Conservation (phyloP, 2,329 filamentous ascomycete species). For the Claviceps sp. region DNA sequence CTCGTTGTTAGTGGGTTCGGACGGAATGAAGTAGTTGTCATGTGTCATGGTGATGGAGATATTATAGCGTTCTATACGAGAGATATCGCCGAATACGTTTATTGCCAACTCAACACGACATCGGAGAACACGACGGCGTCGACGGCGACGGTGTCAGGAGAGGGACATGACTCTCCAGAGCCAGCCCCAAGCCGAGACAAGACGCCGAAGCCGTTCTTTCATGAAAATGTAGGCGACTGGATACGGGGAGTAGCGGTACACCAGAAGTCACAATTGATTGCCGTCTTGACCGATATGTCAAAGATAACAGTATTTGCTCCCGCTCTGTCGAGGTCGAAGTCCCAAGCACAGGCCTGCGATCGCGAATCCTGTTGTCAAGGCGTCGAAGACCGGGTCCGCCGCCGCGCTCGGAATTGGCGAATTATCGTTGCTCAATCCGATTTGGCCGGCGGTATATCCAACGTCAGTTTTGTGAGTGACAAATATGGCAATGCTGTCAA, state of each 20-base stretch:
- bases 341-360: slow-evolving; percentile 1
- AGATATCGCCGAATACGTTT: slow-evolving; percentile 32
- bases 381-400: slow-evolving; percentile 22
- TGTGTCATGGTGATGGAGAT: slow-evolving; percentile 63
- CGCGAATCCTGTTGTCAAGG: slow-evolving; percentile 5
- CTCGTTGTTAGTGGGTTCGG: slow-evolving; percentile 57
- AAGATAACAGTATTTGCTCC: slow-evolving; percentile 41
- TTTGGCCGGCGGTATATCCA: slow-evolving; percentile 35
- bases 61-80: slow-evolving; percentile 56
- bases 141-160: slow-evolving; percentile 3
- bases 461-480: slow-evolving; percentile 36
- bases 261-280: slow-evolving; percentile 64
- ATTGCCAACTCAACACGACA: slow-evolving; percentile 7
- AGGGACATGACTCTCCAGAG: neutral
- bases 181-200: slow-evolving; percentile 1
- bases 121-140: neutral
- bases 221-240: slow-evolving; percentile 59
- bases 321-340: slow-evolving; percentile 17
- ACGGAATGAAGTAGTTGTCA: slow-evolving; percentile 52
- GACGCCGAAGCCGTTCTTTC: slow-evolving; percentile 47
- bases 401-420: slow-evolving; percentile 34
- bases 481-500: slow-evolving; percentile 32
- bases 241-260: slow-evolving; percentile 88
- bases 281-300: slow-evolving; percentile 63
- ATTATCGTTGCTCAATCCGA: slow-evolving; percentile 31